A percentile compares a stretch with the other conserved stretches of the same genome.
Evolutionary conservation across 305 asterid species (phyloP).

Genomic region (Ilex paraguariensis): DNA sequence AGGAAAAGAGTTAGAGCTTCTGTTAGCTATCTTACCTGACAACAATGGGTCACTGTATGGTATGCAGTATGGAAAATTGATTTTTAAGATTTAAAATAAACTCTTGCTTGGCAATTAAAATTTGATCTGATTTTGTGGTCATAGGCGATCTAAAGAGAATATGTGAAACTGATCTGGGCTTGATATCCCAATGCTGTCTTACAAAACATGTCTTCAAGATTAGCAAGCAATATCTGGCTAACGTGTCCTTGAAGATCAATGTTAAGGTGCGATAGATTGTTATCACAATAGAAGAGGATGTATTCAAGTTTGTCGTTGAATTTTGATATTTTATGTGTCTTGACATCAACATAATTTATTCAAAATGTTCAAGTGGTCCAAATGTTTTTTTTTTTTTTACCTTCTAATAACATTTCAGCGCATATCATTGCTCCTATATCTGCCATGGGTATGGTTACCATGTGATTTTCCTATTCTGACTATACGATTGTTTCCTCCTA

Average conservation of each 20-base stretch:
- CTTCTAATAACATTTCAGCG: too few species aligned
- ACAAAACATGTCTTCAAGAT: constrained; percentile 94
- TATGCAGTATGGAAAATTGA: constrained; percentile 18
- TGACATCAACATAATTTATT: too few species aligned
- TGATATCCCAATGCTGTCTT: constrained; percentile 94
- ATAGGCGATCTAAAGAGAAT: constrained; percentile 91
- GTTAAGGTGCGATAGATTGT: constrained; percentile 53
- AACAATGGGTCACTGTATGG: constrained; percentile 92
- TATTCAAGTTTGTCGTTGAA: too few species aligned
- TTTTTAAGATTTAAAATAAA: too few species aligned
- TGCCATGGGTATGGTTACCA: too few species aligned
- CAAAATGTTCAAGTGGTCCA: too few species aligned
- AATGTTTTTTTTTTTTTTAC: too few species aligned
- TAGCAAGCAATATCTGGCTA: constrained; percentile 93
- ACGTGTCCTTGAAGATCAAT: constrained; percentile 90
- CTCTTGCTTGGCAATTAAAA: background rate
- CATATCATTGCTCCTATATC: too few species aligned
- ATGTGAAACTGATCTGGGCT: constrained; percentile 96
- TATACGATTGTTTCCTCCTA: too few species aligned
- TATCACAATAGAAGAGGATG: too few species aligned
- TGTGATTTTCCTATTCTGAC: too few species aligned
- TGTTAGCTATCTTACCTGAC: constrained; percentile 89
- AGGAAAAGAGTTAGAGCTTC: constrained; percentile 93
- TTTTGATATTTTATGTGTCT: too few species aligned
- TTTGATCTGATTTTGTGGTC: constrained; percentile 4